Evolutionary conservation across 768 basidiomycete genomes (phyloP).

Genomic region (Stropharia rugosoannulata): DNA sequence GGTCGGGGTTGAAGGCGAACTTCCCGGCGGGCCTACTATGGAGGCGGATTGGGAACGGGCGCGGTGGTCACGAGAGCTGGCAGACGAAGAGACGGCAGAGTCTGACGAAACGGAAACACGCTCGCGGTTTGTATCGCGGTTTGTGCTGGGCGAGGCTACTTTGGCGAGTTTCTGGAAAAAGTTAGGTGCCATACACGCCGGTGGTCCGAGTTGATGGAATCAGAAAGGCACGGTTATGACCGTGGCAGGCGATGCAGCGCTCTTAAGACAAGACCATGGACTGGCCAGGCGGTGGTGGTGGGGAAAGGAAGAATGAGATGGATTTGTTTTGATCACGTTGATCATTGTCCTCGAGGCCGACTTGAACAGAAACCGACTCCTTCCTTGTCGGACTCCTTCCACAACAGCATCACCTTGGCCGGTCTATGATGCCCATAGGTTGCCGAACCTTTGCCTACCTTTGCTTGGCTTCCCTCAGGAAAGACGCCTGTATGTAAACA

Average conservation of each 20-base stretch:
- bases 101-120: slow-evolving; percentile 19
- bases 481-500: too few relatives aligned
- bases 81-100: slow-evolving; percentile 11
- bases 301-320: background rate
- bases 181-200: slow-evolving; percentile 23
- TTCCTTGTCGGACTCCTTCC: too few relatives aligned
- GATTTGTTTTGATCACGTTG: background rate
- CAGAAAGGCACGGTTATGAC: slow-evolving; percentile 1
- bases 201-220: slow-evolving; percentile 2
- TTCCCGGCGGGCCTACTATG: slow-evolving; percentile 1
- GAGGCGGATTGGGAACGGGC: slow-evolving; percentile 16
- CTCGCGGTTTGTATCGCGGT: slow-evolving; percentile 13
- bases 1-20: slow-evolving; percentile 11
- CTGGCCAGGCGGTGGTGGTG: background rate
- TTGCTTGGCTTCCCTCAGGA: too few relatives aligned
- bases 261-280: background rate
- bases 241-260: background rate
- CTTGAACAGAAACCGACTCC: too few relatives aligned
- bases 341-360: background rate
- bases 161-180: slow-evolving; percentile 25
- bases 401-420: too few relatives aligned
- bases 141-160: slow-evolving; percentile 11
- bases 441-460: too few relatives aligned
- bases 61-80: slow-evolving; percentile 7
- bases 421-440: too few relatives aligned